These are phyloP conservation scores for Hirsutella minnesotensis DNA, from an alignment of 2,329 filamentous ascomycete species.

Conservation along the genomic window DNA sequence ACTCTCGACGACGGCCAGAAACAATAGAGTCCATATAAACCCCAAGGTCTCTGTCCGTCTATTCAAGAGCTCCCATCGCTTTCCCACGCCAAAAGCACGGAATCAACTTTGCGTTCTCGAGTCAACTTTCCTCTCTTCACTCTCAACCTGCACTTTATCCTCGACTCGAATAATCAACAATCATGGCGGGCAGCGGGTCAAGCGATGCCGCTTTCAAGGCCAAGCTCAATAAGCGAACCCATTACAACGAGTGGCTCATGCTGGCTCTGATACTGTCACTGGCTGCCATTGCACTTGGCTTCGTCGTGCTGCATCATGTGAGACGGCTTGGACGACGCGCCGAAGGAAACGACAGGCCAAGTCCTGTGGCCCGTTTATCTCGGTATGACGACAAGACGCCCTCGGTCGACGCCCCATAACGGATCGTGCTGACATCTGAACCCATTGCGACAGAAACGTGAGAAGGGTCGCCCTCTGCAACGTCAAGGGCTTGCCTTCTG, in stretches of 20 bases:
- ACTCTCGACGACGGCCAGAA: too few species aligned
- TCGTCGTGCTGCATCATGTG: constrained; percentile 2
- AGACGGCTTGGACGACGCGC: constrained; percentile 1
- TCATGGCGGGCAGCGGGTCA: not conserved
- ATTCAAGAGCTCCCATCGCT: too few species aligned
- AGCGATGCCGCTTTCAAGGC: not conserved
- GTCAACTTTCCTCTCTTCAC: not conserved
- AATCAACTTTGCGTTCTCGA: too few species aligned
- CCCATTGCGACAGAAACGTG: constrained; percentile 1
- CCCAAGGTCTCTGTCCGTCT: too few species aligned
- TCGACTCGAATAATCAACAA: constrained; percentile 28
- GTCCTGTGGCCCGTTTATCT: not conserved
- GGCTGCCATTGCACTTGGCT: constrained; percentile 2
- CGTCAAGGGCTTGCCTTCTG: constrained; percentile 15
- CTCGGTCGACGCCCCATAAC: not conserved
- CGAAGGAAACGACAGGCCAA: not conserved
- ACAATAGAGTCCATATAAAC: too few species aligned
- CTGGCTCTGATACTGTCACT: constrained; percentile 5
- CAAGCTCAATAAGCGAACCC: not conserved
- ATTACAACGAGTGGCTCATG: constrained; percentile 3
- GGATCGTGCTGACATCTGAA: not conserved
- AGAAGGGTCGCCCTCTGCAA: constrained; percentile 16
- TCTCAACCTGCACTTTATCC: not conserved
- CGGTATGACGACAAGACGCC: constrained; percentile 1
- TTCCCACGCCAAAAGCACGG: too few species aligned